Evolutionary conservation across 345 rosid species (phyloP).

Genomic region (Ceriops zippeliana): DNA sequence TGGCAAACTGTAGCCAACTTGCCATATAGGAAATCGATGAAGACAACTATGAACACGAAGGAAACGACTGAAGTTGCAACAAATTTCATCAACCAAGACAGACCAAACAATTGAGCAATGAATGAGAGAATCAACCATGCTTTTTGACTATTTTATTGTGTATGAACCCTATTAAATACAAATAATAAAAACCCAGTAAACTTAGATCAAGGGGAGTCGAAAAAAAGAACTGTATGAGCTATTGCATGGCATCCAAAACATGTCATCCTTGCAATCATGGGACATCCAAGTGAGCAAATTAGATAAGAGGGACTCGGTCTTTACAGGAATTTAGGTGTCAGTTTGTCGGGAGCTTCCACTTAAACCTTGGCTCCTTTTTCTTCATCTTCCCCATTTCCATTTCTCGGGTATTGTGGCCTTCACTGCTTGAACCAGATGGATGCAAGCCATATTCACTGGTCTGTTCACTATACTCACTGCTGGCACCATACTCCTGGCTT

Average conservation of each 20-base stretch:
- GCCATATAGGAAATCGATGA: too few species aligned
- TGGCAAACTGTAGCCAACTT: too few species aligned
- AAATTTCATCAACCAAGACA: slow-evolving; percentile 13
- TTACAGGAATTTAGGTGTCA: slow-evolving; percentile 10
- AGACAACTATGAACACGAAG: background rate
- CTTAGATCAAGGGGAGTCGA: slow-evolving; percentile 2
- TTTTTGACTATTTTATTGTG: slow-evolving; percentile 16
- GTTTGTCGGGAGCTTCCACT: slow-evolving; percentile 34
- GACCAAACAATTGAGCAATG: slow-evolving; percentile 15
- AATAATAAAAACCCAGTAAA: slow-evolving; percentile 1
- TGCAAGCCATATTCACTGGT: slow-evolving; percentile 70
- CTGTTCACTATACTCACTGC: slow-evolving; percentile 61
- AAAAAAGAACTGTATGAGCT: slow-evolving; percentile 3
- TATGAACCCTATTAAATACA: slow-evolving; percentile 24
- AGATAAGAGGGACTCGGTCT: background rate
- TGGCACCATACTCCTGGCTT: slow-evolving; percentile 64
- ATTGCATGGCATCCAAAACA: slow-evolving; percentile 16
- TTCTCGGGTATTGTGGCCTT: slow-evolving; percentile 55
- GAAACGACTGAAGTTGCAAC: background rate
- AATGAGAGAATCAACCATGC: slow-evolving; percentile 37
- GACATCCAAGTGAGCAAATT: slow-evolving; percentile 9
- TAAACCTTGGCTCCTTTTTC: slow-evolving; percentile 45
- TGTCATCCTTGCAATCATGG: slow-evolving; percentile 22
- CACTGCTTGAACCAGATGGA: slow-evolving; percentile 80
- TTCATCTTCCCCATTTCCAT: slow-evolving; percentile 68